phyloP scores from a whole-genome alignment of 2,329 filamentous ascomycete genomes.

The Hortaea sp. region DNA sequence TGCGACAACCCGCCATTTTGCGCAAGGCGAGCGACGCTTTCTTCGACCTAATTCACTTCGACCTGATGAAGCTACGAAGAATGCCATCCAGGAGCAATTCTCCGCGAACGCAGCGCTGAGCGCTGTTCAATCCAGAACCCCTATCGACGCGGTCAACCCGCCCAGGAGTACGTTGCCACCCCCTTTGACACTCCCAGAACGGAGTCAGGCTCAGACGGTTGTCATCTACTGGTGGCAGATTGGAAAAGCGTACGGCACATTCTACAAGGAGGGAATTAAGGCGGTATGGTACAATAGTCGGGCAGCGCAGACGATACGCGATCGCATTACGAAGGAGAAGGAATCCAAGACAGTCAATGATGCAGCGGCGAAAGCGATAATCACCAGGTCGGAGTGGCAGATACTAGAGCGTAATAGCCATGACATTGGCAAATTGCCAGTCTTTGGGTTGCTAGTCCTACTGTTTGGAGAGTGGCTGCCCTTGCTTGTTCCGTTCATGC shows the following conservation, averaged over 20 bases:
- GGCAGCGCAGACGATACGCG: slow-evolving; percentile 34
- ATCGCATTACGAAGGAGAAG: slow-evolving; percentile 31
- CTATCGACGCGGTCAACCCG: slow-evolving; percentile 56
- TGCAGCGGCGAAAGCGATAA: slow-evolving; percentile 6
- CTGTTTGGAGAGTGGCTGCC: slow-evolving; percentile 82
- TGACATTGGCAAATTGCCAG: slow-evolving; percentile 67
- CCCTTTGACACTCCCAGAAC: slow-evolving; percentile 52
- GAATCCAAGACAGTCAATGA: slow-evolving; percentile 6
- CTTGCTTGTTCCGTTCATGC: slow-evolving; percentile 61
- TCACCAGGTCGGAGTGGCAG: slow-evolving; percentile 61
- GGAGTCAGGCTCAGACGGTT: slow-evolving; percentile 36
- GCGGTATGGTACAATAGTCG: slow-evolving; percentile 60
- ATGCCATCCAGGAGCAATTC: slow-evolving; percentile 1
- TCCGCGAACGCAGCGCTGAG: slow-evolving; percentile 6
- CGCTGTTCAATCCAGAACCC: background rate
- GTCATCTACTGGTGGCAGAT: slow-evolving; percentile 48
- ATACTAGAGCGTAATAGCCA: slow-evolving; percentile 57
- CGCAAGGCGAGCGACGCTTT: slow-evolving; percentile 1
- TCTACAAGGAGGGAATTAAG: slow-evolving; percentile 80
- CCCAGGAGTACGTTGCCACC: slow-evolving; percentile 64
- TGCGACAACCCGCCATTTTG: slow-evolving; percentile 4
- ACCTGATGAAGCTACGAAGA: background rate
- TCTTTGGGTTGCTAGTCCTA: slow-evolving; percentile 66
- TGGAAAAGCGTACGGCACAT: slow-evolving; percentile 66
- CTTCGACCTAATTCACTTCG: background rate